Percentiles rank a stretch among this genome's conserved stretches.
Conservation (phyloP, 2,329 filamentous ascomycete species). For the Tolypocladium pustulatum region DNA sequence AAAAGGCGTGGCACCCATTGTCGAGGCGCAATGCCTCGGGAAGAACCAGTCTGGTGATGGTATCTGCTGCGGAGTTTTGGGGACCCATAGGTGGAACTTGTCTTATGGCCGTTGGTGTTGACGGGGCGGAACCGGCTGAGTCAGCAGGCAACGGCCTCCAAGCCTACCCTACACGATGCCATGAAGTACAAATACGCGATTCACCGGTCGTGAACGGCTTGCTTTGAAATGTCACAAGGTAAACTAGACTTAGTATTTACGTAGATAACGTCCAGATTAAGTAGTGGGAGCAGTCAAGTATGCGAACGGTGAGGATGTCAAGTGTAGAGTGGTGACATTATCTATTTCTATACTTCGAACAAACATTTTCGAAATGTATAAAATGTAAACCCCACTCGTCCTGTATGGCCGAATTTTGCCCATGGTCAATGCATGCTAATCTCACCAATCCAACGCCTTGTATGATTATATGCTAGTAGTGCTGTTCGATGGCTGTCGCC, state of each 20-base stretch:
- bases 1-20: conserved; percentile 16
- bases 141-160: neutral
- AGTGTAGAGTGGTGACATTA: neutral
- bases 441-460: neutral
- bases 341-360: neutral
- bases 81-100: conserved; percentile 13
- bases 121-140: neutral
- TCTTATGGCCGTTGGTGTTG: neutral
- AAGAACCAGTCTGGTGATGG: conserved; percentile 26
- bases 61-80: conserved; percentile 38
- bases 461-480: neutral
- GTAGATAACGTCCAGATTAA: neutral
- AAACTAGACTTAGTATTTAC: no score
- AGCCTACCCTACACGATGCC: neutral
- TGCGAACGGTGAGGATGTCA: neutral
- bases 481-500: neutral
- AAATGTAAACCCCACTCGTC: neutral
- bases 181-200: no score
- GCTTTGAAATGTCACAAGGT: neutral
- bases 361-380: neutral
- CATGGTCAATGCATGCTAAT: neutral
- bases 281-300: neutral
- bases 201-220: neutral
- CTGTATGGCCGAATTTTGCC: neutral
- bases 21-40: conserved; percentile 18